These are phyloP conservation scores for Penicillium sp. DNA, from an alignment of 2,329 filamentous ascomycete species.

Conservation along the genomic window DNA sequence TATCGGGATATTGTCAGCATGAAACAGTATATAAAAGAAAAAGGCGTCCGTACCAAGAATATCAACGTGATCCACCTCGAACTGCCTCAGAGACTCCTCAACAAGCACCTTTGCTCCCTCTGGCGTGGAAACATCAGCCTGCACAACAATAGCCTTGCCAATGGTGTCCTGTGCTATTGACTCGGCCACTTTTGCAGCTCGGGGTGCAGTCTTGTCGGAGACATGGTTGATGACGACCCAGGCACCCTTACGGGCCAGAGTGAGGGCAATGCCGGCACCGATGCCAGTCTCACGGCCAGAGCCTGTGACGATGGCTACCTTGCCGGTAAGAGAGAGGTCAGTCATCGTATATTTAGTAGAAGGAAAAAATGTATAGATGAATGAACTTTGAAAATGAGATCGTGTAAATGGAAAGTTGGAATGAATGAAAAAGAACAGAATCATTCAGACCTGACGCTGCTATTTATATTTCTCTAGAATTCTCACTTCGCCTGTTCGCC, in stretches of 20 bases:
- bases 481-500: neutral
- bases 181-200: slow-evolving; percentile 18
- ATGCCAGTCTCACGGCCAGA: slow-evolving; percentile 34
- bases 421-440: neutral
- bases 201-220: slow-evolving; percentile 18
- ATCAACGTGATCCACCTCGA: slow-evolving; percentile 19
- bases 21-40: neutral
- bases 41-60: slow-evolving; percentile 19
- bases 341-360: slow-evolving; percentile 11
- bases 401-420: neutral
- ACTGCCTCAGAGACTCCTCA: slow-evolving; percentile 9
- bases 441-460: neutral
- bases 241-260: slow-evolving; percentile 26
- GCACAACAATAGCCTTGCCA: slow-evolving; percentile 18
- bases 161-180: slow-evolving; percentile 15
- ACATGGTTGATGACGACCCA: slow-evolving; percentile 25
- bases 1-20: neutral
- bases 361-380: neutral
- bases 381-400: neutral
- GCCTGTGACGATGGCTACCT: slow-evolving; percentile 35
- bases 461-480: neutral
- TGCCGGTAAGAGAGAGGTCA: slow-evolving; percentile 29
- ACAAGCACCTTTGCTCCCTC: slow-evolving; percentile 17
- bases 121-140: slow-evolving; percentile 18
- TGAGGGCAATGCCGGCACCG: slow-evolving; percentile 30